Conservation (phyloP, 2,329 filamentous ascomycete species). For the Neonectria ditissima region DNA sequence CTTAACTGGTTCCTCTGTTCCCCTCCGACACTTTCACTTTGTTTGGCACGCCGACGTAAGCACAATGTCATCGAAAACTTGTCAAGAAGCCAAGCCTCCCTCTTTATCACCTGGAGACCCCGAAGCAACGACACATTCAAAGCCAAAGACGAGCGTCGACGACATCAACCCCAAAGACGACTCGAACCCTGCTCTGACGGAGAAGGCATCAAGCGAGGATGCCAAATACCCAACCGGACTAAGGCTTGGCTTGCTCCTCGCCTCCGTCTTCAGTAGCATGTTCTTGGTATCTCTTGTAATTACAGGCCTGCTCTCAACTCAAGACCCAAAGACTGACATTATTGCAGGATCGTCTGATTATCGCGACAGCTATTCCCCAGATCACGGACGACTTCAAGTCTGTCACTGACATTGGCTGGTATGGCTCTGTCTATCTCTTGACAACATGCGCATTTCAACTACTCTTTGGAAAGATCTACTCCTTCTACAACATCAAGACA, state of each 20-base stretch:
- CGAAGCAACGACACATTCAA: too few species aligned
- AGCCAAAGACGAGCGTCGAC: too few species aligned
- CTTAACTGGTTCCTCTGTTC: too few species aligned
- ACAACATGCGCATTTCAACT: constrained; percentile 53
- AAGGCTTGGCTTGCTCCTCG: constrained; percentile 10
- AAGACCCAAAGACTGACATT: not conserved
- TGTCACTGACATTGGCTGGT: constrained; percentile 48
- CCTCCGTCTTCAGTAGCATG: constrained; percentile 20
- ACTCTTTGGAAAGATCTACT: constrained; percentile 55
- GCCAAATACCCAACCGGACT: constrained; percentile 10
- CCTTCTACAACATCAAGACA: constrained; percentile 50
- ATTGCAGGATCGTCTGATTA: constrained; percentile 51
- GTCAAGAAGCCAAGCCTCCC: too few species aligned
- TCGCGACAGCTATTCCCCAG: constrained; percentile 50
- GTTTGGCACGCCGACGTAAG: too few species aligned
- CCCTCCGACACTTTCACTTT: too few species aligned
- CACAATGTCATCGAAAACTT: too few species aligned
- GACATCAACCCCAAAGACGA: too few species aligned
- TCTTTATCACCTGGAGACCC: too few species aligned
- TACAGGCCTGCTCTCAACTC: not conserved
- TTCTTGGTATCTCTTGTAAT: constrained; percentile 24
- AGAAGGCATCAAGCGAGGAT: not conserved
- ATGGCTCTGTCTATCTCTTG: constrained; percentile 53
- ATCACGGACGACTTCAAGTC: constrained; percentile 49
- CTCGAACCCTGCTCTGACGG: too few species aligned